Percentiles rank a stretch among this genome's conserved stretches.
phyloP scores from a whole-genome alignment of 768 basidiomycete species.

The Trametes villosa region DNA sequence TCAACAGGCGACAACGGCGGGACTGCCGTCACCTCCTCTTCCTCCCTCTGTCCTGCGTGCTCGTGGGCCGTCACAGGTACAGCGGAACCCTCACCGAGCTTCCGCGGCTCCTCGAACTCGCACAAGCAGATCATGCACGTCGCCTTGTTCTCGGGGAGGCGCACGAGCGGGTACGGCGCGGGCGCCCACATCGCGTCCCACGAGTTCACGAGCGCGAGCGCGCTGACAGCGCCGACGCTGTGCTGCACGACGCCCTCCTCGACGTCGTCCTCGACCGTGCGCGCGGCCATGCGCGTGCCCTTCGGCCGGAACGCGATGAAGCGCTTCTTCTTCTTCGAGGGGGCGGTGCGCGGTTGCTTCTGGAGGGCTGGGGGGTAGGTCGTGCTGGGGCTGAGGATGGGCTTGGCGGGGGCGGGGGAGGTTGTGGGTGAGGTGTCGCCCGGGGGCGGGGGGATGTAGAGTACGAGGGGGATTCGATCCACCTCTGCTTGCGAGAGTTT shows the following conservation, averaged over 20 bases:
- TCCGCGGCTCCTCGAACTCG: conserved; percentile 78
- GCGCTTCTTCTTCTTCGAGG: conserved; percentile 11
- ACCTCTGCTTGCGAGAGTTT: conserved; percentile 19
- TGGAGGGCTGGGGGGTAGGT: background rate
- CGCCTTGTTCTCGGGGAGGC: conserved; percentile 80
- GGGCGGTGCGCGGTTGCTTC: background rate
- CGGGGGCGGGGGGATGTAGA: conserved; percentile 19
- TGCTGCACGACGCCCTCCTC: background rate
- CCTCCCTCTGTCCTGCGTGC: conserved; percentile 34
- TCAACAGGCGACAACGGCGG: background rate
- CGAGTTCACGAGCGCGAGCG: conserved; percentile 18
- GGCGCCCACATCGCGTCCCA: conserved; percentile 84
- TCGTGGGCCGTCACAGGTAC: no score
- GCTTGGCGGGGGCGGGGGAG: background rate
- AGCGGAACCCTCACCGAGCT: background rate
- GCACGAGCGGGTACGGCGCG: conserved; percentile 78
- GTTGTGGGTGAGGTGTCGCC: background rate
- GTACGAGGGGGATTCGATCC: conserved; percentile 20
- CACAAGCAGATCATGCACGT: conserved; percentile 83
- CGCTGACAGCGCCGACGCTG: background rate
- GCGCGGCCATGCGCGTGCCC: background rate
- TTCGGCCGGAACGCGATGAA: conserved; percentile 4
- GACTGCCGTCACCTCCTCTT: conserved; percentile 5
- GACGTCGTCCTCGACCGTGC: background rate
- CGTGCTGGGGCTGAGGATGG: background rate